These are phyloP conservation scores for Penicillium salamii DNA, from an alignment of 495 filamentous ascomycete genomes.

Conservation along the genomic window DNA sequence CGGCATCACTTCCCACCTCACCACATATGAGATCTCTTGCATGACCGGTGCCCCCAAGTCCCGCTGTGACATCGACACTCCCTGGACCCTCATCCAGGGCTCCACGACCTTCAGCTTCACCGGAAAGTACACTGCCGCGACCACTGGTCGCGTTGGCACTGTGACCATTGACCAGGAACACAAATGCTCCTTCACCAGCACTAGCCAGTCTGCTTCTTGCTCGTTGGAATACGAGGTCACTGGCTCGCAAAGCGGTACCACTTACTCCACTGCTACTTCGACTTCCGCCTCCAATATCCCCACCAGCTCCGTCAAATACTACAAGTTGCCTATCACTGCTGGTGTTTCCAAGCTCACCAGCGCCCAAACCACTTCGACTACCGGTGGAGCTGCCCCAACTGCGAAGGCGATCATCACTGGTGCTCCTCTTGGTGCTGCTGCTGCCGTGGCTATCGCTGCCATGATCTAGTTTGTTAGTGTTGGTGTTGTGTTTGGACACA, in stretches of 20 bases:
- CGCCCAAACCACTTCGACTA: conserved; percentile 7
- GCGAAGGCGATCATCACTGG: conserved; percentile 8
- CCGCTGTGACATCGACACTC: conserved; percentile 15
- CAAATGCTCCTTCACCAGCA: conserved; percentile 9
- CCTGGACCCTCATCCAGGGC: conserved; percentile 24
- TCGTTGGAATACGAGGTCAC: neutral
- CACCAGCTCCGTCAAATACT: neutral
- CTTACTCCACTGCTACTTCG: conserved; percentile 5
- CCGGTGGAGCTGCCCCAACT: conserved; percentile 2
- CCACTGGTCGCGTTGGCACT: neutral
- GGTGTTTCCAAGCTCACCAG: conserved; percentile 3
- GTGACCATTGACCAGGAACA: conserved; percentile 1
- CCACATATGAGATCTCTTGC: conserved; percentile 25
- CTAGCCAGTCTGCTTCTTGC: conserved; percentile 6
- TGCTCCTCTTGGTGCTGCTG: conserved; percentile 7
- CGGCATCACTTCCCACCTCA: conserved; percentile 17
- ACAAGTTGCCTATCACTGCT: conserved; percentile 4
- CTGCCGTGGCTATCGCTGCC: neutral
- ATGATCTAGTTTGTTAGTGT: neutral
- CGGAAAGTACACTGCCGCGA: neutral
- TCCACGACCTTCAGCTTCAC: conserved; percentile 9
- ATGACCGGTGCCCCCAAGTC: conserved; percentile 8
- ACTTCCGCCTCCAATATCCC: neutral
- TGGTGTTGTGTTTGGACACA: no score
- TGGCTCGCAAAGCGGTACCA: neutral